Percentiles rank a stretch among this genome's conserved stretches.
Evolutionary conservation across 148 eudicot species (phyloP).

Genomic region (Rhododendron williamsianum): DNA sequence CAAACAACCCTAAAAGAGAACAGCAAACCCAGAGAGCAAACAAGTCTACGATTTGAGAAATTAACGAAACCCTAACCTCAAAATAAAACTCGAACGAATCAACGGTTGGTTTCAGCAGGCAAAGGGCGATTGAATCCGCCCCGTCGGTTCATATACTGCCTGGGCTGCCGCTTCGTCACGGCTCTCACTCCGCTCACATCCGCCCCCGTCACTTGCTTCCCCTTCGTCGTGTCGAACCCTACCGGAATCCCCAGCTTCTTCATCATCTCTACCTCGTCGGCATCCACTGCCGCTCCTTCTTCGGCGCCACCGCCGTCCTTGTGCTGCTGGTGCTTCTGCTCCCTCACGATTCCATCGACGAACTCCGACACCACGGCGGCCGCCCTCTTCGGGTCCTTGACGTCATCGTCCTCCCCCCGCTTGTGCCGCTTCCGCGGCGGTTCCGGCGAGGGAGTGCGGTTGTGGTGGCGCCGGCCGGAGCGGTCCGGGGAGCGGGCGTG

Average conservation of each 20-base stretch:
- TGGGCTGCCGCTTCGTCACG: slow-evolving; percentile 83
- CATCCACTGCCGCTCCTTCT: slow-evolving; percentile 30
- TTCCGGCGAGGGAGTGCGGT: slow-evolving; percentile 44
- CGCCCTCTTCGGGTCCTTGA: slow-evolving; percentile 24
- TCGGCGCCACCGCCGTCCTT: slow-evolving; percentile 6
- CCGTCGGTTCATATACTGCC: slow-evolving; percentile 96
- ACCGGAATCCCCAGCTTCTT: slow-evolving; percentile 81
- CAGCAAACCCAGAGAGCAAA: background rate
- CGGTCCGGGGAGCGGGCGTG: slow-evolving; percentile 41
- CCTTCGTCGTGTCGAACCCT: slow-evolving; percentile 92
- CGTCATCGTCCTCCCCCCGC: slow-evolving; percentile 34
- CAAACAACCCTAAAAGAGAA: background rate
- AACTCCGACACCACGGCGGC: slow-evolving; percentile 38
- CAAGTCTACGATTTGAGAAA: background rate
- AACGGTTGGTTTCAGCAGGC: slow-evolving; percentile 87
- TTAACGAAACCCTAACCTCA: slow-evolving; percentile 20
- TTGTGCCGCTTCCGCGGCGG: slow-evolving; percentile 52
- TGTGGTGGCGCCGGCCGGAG: slow-evolving; percentile 28
- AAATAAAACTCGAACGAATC: background rate
- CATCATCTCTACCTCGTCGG: slow-evolving; percentile 90
- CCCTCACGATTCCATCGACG: slow-evolving; percentile 50
- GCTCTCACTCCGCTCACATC: slow-evolving; percentile 83
- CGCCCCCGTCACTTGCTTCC: slow-evolving; percentile 76
- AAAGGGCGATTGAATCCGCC: slow-evolving; percentile 97
- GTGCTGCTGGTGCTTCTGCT: slow-evolving; percentile 40